Evolutionary conservation across 106 monocot genomes (phyloP), one percentile per base, ranked within the genome.

Genomic region (Alisma plantagoaquatica): DNA sequence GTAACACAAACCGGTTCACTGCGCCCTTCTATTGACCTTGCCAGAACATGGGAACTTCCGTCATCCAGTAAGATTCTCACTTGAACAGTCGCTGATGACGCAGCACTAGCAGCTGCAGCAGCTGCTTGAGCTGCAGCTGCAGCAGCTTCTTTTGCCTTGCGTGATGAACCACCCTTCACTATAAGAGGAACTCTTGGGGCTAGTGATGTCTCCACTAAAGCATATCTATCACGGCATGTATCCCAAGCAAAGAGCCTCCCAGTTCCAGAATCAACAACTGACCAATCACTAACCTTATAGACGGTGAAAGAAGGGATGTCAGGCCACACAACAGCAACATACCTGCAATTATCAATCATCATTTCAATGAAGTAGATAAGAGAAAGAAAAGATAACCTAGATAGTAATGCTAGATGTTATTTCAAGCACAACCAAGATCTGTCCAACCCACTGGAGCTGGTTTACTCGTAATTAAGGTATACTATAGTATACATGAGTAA

Each of bases 181-280:
- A 83, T 44, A n/a, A 89, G 61, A 27, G 89, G 89, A 41, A 89
- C 65, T 69, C 89, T 75, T 33, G 89, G 96, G 48, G 81, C 54
- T 50, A 85, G 65, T 19, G 78, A 78, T 66, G 84, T 85, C 63
- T 96, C 89, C 46, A 96, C 51, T 38, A 96, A 64, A 58, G 96
- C 96, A 79, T 81, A 96, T 61, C 89, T 75, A 49, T 96, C 96
- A 69, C 89, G 78, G 58, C 96, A 96, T n/a, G 84, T 85, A 42
- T 96, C 96, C 96, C 96, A 96, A 50, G 96, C 89, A 73, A 96
- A 96, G 48, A 84, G 78, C 48, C 72, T 89, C 35, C 89, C 89
- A 51, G 96, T 84, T 27, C 96, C 96, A 16, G 96, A 96, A 68
- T 96, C 89, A 61, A 96, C 96, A 70, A 96, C 78, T 23, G 81